Conservation (phyloP, 2,329 filamentous ascomycete species). For the Sclerotinia minor region DNA sequence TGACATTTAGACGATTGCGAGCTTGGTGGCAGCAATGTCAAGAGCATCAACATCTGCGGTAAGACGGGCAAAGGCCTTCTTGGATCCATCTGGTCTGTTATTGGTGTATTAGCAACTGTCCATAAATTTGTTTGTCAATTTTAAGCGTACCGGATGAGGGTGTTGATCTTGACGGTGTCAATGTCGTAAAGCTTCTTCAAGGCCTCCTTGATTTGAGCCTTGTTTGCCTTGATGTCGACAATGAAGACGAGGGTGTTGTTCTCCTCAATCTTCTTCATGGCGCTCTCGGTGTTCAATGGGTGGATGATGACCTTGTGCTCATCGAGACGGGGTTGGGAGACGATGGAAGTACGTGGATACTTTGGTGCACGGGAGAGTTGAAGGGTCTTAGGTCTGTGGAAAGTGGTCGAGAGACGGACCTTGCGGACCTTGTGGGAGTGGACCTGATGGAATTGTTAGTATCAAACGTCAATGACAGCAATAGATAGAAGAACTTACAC, state of each 20-base stretch:
- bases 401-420: constrained; percentile 87
- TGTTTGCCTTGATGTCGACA: constrained; percentile 96
- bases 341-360: constrained; percentile 95
- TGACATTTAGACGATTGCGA: constrained; percentile 83
- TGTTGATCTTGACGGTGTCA: constrained; percentile 98
- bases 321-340: constrained; percentile 87
- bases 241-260: constrained; percentile 99
- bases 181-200: constrained; percentile 99
- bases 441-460: constrained; percentile 49
- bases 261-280: constrained; percentile 99
- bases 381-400: constrained; percentile 98
- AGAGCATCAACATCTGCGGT: constrained; percentile 97
- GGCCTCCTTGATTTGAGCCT: constrained; percentile 97
- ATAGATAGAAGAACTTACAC: constrained; percentile 64
- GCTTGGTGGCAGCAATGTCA: constrained; percentile 98
- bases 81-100: constrained; percentile 83
- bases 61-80: constrained; percentile 98
- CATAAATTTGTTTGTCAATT: not conserved
- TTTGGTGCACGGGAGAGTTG: constrained; percentile 86
- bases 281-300: constrained; percentile 98
- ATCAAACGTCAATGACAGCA: constrained; percentile 44
- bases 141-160: constrained; percentile 79
- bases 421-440: constrained; percentile 87
- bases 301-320: constrained; percentile 97
- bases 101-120: constrained; percentile 28